Conservation (phyloP, 1,284 basidiomycete species). For the Phaffia rhodozyma region DNA sequence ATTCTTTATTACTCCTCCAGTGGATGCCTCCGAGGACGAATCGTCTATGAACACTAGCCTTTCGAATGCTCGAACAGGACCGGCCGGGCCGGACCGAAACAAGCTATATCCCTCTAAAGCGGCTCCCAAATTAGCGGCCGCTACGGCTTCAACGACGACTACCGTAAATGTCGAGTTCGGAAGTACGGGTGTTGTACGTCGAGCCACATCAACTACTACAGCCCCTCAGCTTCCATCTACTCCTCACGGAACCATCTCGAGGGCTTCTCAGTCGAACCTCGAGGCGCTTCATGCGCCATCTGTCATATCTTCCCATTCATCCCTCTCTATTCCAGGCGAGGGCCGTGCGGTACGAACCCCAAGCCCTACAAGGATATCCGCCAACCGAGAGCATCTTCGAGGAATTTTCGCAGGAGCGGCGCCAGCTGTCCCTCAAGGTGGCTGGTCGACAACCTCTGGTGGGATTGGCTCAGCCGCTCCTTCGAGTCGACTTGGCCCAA, state of each 20-base stretch:
- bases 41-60: conserved; percentile 1
- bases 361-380: conserved; percentile 11
- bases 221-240: conserved; percentile 16
- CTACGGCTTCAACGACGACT: conserved; percentile 68
- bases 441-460: conserved; percentile 44
- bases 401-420: conserved; percentile 72
- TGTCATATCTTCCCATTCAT: conserved; percentile 17
- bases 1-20: conserved; percentile 32
- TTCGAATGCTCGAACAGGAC: conserved; percentile 1
- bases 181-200: conserved; percentile 52
- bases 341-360: conserved; percentile 19
- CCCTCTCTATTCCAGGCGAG: conserved; percentile 3
- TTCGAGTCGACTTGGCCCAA: conserved; percentile 10
- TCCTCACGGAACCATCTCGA: conserved; percentile 15
- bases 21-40: conserved; percentile 13
- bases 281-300: conserved; percentile 11
- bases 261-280: neutral
- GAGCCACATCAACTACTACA: conserved; percentile 49
- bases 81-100: conserved; percentile 20
- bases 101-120: conserved; percentile 30
- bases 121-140: conserved; percentile 62
- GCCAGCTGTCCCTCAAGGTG: conserved; percentile 39
- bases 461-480: conserved; percentile 12
- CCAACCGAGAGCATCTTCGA: conserved; percentile 34
- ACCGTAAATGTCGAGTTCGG: conserved; percentile 91